A percentile compares a stretch with the other conserved stretches of the same genome.
These are phyloP conservation scores for Beauveria varroae DNA, from an alignment of 2,329 filamentous ascomycete species.

Conservation along the genomic window DNA sequence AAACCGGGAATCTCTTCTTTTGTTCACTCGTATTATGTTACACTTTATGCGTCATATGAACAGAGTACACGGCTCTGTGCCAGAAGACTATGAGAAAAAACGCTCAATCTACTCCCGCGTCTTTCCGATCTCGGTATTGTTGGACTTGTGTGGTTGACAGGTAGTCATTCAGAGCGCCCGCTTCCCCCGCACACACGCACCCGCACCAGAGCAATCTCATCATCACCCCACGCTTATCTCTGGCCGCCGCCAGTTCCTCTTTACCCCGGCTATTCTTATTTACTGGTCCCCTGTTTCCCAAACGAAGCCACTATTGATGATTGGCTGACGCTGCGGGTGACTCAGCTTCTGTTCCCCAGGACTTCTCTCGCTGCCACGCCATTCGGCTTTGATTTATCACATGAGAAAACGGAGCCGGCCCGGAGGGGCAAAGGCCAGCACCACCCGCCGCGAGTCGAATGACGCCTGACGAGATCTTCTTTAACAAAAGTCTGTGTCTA, in stretches of 20 bases:
- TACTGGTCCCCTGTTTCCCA: neutral
- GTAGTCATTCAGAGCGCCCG: neutral
- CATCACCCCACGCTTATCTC: conserved; percentile 9
- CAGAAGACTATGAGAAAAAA: neutral
- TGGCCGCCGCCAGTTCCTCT: neutral
- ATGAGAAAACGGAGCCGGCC: neutral
- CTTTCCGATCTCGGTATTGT: conserved; percentile 11
- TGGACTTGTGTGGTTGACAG: neutral
- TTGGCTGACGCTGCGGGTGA: neutral
- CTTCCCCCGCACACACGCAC: neutral
- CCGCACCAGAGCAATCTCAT: neutral
- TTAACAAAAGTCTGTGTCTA: neutral
- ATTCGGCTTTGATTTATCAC: neutral
- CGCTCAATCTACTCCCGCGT: conserved; percentile 2
- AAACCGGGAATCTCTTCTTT: neutral
- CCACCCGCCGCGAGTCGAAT: neutral
- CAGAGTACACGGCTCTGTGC: neutral
- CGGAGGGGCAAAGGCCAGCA: neutral
- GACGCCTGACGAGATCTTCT: neutral
- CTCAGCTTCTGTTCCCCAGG: neutral
- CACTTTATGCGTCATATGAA: neutral
- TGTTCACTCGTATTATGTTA: neutral
- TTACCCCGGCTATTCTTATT: conserved; percentile 12
- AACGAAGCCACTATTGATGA: neutral
- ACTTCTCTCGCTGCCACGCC: neutral